phyloP scores from a whole-genome alignment of 2,329 filamentous ascomycete genomes.

The Golovinomyces cichoracearum region DNA sequence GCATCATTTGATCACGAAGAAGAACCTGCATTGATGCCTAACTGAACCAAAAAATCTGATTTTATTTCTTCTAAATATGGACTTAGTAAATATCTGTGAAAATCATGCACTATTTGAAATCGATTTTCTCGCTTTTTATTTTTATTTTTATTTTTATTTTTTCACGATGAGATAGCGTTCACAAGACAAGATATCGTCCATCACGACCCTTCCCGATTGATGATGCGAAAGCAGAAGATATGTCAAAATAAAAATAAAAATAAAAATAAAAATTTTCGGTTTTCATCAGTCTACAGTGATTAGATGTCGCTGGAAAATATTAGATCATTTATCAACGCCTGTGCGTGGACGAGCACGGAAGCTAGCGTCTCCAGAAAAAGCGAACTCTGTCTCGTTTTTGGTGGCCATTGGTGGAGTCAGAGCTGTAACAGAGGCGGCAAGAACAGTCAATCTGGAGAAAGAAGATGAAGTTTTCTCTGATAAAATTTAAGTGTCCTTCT shows the following conservation, averaged over 20 bases:
- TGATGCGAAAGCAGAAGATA: neutral
- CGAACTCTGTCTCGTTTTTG: neutral
- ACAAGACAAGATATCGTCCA: neutral
- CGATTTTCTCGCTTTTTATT: no score
- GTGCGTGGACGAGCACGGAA: neutral
- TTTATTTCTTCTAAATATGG: no score
- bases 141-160: no score
- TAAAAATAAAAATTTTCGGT: neutral
- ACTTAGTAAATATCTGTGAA: no score
- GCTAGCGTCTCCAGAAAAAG: neutral
- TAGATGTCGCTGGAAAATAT: neutral
- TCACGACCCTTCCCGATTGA: neutral
- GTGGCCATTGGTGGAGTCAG: neutral
- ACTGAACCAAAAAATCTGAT: no score
- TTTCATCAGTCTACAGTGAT: neutral
- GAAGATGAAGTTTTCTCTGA: neutral
- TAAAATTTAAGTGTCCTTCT: neutral
- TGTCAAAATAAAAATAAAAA: neutral
- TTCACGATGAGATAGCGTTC: no score
- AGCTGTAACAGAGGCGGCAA: neutral
- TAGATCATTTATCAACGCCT: neutral
- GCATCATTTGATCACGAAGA: no score
- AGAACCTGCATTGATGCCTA: no score
- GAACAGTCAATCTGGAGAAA: neutral
- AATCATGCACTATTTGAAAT: no score